These are phyloP conservation scores for Novymonas esmeraldas DNA, from an alignment of 208 protist genomes.

Conservation along the genomic window DNA sequence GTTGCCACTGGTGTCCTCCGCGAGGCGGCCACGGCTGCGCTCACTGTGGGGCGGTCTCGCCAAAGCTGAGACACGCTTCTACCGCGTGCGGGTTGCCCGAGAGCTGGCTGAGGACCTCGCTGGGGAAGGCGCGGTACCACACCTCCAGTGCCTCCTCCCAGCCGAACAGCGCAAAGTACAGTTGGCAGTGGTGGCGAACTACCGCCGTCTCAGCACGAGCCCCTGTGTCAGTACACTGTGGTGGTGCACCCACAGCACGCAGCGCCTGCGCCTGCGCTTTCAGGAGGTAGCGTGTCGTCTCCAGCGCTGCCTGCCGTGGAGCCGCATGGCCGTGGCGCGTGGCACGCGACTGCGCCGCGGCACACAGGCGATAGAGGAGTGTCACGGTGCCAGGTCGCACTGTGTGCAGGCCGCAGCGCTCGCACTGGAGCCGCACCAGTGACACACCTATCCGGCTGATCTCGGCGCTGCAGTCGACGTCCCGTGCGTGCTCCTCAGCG, in stretches of 20 bases:
- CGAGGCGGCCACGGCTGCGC: not conserved
- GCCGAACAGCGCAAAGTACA: constrained; percentile 50
- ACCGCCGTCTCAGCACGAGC: too few relatives aligned
- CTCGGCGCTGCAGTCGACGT: constrained; percentile 1
- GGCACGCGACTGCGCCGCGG: constrained; percentile 19
- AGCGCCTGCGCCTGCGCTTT: not conserved
- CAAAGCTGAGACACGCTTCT: constrained; percentile 26
- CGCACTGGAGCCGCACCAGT: constrained; percentile 38
- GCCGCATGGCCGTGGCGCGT: not conserved
- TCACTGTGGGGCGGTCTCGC: constrained; percentile 2
- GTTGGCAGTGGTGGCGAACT: constrained; percentile 28
- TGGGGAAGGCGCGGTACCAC: constrained; percentile 46
- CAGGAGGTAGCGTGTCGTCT: constrained; percentile 34
- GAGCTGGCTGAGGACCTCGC: constrained; percentile 35
- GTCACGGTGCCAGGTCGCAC: constrained; percentile 35
- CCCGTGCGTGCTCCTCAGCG: not conserved
- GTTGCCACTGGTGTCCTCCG: not conserved
- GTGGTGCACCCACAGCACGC: too few relatives aligned
- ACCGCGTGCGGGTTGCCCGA: constrained; percentile 35
- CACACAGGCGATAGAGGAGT: constrained; percentile 53
- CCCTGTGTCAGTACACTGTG: too few relatives aligned
- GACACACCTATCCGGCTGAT: constrained; percentile 11
- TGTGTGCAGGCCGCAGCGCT: constrained; percentile 24
- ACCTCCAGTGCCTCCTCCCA: constrained; percentile 48
- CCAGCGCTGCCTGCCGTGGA: constrained; percentile 25